Evolutionary conservation across 768 basidiomycete species (phyloP).

Genomic region (Terana coerulea): DNA sequence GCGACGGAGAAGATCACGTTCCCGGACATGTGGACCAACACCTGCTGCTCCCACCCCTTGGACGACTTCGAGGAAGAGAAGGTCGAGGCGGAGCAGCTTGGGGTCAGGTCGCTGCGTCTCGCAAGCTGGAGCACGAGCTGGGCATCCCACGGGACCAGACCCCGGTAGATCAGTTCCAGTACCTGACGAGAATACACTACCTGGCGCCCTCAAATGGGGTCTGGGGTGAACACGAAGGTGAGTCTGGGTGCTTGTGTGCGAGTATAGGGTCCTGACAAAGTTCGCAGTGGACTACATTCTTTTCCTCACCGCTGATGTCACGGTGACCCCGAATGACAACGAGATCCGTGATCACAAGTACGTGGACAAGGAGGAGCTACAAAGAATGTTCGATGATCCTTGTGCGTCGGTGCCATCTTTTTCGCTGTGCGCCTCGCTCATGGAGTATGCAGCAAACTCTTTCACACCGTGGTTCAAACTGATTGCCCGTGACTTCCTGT

Average conservation of each 20-base stretch:
- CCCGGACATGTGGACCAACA: constrained; percentile 99
- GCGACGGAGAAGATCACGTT: constrained; percentile 99
- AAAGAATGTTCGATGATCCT: constrained; percentile 82
- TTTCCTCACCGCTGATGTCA: constrained; percentile 88
- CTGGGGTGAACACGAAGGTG: constrained; percentile 99
- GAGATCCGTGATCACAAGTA: constrained; percentile 92
- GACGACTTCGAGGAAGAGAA: constrained; percentile 88
- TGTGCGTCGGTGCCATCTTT: constrained; percentile 39
- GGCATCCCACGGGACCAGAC: constrained; percentile 83
- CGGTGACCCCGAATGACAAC: constrained; percentile 76
- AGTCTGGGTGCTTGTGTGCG: constrained; percentile 13
- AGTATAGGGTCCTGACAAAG: not conserved
- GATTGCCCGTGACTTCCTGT: constrained; percentile 94
- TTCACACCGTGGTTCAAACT: constrained; percentile 99
- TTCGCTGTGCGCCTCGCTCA: not conserved
- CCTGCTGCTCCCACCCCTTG: constrained; percentile 96
- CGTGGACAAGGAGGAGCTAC: constrained; percentile 86
- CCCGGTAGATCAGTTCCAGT: constrained; percentile 83
- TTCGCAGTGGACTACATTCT: constrained; percentile 92
- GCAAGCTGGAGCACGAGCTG: constrained; percentile 95
- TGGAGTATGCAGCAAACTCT: constrained; percentile 52
- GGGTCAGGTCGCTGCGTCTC: constrained; percentile 86
- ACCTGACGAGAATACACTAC: constrained; percentile 95
- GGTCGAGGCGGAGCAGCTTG: constrained; percentile 69
- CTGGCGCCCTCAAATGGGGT: constrained; percentile 87